A percentile compares a stretch with the other conserved stretches of the same genome.
These are phyloP conservation scores for Wickerhamomyces alni DNA, from an alignment of 805 yeast genomes.

Conservation along the genomic window DNA sequence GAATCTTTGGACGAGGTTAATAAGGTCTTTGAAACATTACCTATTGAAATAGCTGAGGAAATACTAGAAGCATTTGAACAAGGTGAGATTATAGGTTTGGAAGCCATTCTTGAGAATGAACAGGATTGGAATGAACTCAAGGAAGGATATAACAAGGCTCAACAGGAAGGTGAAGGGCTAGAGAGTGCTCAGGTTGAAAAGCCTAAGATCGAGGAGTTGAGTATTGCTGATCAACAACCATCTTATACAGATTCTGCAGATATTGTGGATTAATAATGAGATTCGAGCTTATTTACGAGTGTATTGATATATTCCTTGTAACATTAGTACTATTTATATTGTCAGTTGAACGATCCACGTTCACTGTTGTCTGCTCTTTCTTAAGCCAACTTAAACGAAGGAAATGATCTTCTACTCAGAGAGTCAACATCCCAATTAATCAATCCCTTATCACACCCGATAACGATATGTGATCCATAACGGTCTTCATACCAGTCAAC, in stretches of 20 bases:
- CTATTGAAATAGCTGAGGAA: conserved; percentile 73
- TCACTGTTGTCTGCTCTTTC: too few species aligned
- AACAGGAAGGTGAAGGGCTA: conserved; percentile 2
- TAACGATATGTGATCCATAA: conserved; percentile 46
- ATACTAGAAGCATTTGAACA: conserved; percentile 69
- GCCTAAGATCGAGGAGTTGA: conserved; percentile 14
- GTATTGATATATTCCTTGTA: too few species aligned
- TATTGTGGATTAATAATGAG: conserved; percentile 31
- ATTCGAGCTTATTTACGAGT: too few species aligned
- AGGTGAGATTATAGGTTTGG: conserved; percentile 79
- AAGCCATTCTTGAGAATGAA: conserved; percentile 69
- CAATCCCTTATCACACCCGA: conserved; percentile 65
- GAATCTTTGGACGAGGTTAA: conserved; percentile 73
- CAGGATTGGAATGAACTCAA: conserved; percentile 54
- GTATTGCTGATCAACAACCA: conserved; percentile 9
- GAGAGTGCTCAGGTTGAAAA: conserved; percentile 4
- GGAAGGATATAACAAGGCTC: conserved; percentile 33
- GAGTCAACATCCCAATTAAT: conserved; percentile 65
- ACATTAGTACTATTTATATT: too few species aligned
- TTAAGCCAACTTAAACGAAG: conserved; percentile 43
- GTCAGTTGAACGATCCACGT: too few species aligned
- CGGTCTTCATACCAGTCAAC: conserved; percentile 49
- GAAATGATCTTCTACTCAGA: conserved; percentile 56
- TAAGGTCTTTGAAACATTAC: conserved; percentile 67
- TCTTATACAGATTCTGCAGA: conserved; percentile 27